Evolutionary conservation across 2,329 filamentous ascomycete genomes (phyloP).

Genomic region (Monilinia fructigena): DNA sequence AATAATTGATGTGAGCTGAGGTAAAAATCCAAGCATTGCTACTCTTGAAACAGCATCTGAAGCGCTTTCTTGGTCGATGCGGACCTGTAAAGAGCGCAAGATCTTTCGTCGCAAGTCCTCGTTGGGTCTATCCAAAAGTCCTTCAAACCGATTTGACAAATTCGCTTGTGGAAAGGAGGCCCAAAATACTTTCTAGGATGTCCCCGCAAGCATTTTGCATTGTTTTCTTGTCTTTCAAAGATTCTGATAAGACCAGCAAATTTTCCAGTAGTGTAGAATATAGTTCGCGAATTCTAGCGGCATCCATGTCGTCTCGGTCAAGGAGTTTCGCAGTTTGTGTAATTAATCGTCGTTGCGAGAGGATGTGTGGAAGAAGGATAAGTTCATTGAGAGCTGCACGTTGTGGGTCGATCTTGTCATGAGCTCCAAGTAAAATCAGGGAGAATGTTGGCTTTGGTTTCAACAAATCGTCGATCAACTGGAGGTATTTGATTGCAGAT

Average conservation of each 20-base stretch:
- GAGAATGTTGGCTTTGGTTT: constrained; percentile 73
- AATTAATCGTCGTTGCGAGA: constrained; percentile 58
- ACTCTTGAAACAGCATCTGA: constrained; percentile 66
- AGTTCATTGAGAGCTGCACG: constrained; percentile 56
- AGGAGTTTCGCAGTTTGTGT: constrained; percentile 55
- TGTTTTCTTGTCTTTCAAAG: constrained; percentile 55
- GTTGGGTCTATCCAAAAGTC: constrained; percentile 72
- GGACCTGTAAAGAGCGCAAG: constrained; percentile 74
- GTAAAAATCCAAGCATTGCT: constrained; percentile 74
- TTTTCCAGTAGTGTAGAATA: constrained; percentile 68
- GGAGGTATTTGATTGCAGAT: constrained; percentile 73
- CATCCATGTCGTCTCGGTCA: constrained; percentile 63
- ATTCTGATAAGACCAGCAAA: constrained; percentile 64
- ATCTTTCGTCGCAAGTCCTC: constrained; percentile 76
- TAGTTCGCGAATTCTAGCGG: constrained; percentile 64
- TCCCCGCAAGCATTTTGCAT: constrained; percentile 63
- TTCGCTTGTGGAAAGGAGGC: constrained; percentile 80
- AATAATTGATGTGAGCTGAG: constrained; percentile 74
- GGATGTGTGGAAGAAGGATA: constrained; percentile 55
- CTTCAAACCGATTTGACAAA: constrained; percentile 84
- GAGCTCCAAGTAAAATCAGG: constrained; percentile 65
- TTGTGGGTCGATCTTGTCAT: constrained; percentile 49
- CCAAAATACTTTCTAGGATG: constrained; percentile 75
- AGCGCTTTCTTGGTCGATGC: constrained; percentile 71
- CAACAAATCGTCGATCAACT: constrained; percentile 72